phyloP scores from a whole-genome alignment of 176 grass and related monocot genomes.

The Avena insularis region DNA sequence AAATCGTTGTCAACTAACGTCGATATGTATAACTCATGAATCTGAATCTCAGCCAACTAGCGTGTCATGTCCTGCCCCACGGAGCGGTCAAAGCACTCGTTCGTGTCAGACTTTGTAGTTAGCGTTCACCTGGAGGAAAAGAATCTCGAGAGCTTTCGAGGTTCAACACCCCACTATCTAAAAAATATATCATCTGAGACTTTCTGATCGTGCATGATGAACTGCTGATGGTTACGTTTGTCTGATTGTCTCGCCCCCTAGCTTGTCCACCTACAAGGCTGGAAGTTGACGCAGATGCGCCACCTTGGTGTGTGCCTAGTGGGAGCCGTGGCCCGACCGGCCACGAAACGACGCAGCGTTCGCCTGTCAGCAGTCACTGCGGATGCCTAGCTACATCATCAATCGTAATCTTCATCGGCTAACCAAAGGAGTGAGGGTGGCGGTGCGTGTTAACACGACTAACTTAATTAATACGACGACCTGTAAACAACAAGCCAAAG shows the following conservation, averaged over 20 bases:
- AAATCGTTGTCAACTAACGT: neutral
- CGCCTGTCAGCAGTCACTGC: neutral
- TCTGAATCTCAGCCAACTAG: neutral
- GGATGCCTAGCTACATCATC: neutral
- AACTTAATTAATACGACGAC: neutral
- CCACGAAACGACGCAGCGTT: neutral
- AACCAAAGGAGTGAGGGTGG: neutral
- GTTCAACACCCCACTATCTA: neutral
- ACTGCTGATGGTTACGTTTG: neutral
- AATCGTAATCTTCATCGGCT: neutral
- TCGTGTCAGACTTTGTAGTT: neutral
- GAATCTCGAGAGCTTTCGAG: neutral
- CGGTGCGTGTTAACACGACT: neutral
- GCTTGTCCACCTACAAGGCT: neutral
- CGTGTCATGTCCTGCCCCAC: neutral
- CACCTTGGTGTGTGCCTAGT: neutral
- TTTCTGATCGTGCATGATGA: neutral
- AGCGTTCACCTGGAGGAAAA: neutral
- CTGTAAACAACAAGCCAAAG: neutral
- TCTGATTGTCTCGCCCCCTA: neutral
- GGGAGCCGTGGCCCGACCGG: neutral
- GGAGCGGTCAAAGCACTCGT: neutral
- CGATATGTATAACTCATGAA: neutral
- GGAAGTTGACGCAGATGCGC: conserved; percentile 6
- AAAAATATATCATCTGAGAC: neutral